Evolutionary conservation across 108 stramenopile genomes (phyloP), one percentile per base, ranked within the genome.

Genomic region (Stephanodiscus triporus): DNA sequence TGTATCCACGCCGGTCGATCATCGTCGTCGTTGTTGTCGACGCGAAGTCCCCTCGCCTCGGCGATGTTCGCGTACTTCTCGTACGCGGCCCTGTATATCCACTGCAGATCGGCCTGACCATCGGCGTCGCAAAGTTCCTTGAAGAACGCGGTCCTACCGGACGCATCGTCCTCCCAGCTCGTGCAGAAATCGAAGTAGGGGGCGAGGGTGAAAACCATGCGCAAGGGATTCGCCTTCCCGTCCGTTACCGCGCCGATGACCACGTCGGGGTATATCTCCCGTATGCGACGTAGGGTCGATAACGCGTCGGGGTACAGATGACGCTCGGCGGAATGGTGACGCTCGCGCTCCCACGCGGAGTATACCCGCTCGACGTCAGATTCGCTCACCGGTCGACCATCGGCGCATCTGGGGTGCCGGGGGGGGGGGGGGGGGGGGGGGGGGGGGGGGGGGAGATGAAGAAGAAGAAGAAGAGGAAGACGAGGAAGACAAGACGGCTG

Each of bases 221-320:
- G 63, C 63, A 82, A 53, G 0, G 95, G 95, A 74, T 96, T 93
- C 63, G 92, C 95, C 58, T 81, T 83, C 9, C 95, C 95, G 80
- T 96, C 92, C 0, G 95, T 96, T 3, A 96, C 92, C 19, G 95
- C 95, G 24, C 92, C 95, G 64, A 96, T 91, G 27, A 93, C 83
- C 2, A 91, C 91, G 45, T 87, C 63, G 20, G 92, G 95, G 48
- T 96, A 81, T 24, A 85, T 78, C 55, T 89, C 68, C 60, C 89
- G 89, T 66, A 93, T 93, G 73, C 90, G 59, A 36, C 85, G 77
- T 30, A 96, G 67, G 0, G 87, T 69, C 23, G 89, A 79, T n/a
- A 92, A 77, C 11, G 86, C 75, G 56, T 89, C 90, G 7, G 88
- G 86, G 54, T 90, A 96, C 9, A 96, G 38, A 63, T 89, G 89